A percentile compares a stretch with the other conserved stretches of the same genome.
These are phyloP conservation scores for Geranium brycei DNA, from an alignment of 345 rosid species.

Conservation along the genomic window DNA sequence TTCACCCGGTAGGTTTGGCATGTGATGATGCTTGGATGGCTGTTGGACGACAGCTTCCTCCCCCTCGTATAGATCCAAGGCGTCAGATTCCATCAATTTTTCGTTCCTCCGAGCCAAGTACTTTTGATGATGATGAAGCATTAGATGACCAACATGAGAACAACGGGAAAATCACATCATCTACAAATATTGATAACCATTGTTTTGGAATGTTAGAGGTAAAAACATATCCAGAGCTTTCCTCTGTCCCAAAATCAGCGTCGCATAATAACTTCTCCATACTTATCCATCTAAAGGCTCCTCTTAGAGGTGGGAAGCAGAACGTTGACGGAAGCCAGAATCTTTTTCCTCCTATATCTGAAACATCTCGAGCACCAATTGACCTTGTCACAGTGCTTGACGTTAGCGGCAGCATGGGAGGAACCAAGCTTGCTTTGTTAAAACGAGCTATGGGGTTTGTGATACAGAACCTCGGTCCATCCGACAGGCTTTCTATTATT, in stretches of 20 bases:
- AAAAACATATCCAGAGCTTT: conserved; percentile 53
- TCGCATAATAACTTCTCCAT: conserved; percentile 54
- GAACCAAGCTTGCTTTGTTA: conserved; percentile 80
- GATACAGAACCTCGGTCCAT: conserved; percentile 84
- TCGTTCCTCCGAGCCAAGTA: conserved; percentile 47
- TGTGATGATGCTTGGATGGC: conserved; percentile 53
- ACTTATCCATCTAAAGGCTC: conserved; percentile 80
- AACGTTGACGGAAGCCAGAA: conserved; percentile 9
- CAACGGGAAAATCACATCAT: conserved; percentile 13
- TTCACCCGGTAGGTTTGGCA: conserved; percentile 36
- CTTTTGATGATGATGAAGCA: conserved; percentile 73
- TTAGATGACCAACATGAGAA: conserved; percentile 30
- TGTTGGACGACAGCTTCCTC: conserved; percentile 34
- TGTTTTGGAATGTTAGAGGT: conserved; percentile 36
- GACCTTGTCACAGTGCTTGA: conserved; percentile 96
- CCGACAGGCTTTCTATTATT: conserved; percentile 82
- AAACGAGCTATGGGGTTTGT: conserved; percentile 99
- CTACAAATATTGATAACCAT: conserved; percentile 16
- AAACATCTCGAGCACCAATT: conserved; percentile 60
- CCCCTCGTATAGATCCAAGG: conserved; percentile 31
- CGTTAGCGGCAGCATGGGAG: conserved; percentile 98
- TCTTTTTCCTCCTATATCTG: conserved; percentile 11
- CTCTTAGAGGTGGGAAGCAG: conserved; percentile 23
- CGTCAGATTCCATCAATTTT: conserved; percentile 38
- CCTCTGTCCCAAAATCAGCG: conserved; percentile 37